A percentile compares a stretch with the other conserved stretches of the same genome.
Evolutionary conservation across 202 grass and related monocot species (phyloP).

Genomic region (Sporobolus alterniflorus): DNA sequence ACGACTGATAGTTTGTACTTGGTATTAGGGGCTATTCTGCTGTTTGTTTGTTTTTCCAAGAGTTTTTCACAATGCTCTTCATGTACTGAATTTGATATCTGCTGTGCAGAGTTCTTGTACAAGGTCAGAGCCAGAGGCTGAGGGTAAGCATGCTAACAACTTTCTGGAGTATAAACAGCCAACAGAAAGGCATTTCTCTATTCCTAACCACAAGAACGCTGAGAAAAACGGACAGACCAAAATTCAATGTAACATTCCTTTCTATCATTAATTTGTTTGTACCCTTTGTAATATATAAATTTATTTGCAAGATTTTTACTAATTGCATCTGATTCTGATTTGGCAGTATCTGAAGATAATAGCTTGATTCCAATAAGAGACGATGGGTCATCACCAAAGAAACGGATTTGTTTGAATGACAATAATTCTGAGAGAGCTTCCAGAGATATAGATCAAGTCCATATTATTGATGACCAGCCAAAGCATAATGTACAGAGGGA

Average conservation of each 20-base stretch:
- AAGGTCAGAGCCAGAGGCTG: slow-evolving; percentile 86
- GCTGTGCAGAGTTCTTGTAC: slow-evolving; percentile 92
- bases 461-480: slow-evolving; percentile 46
- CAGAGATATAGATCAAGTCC: slow-evolving; percentile 46
- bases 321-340: slow-evolving; percentile 25
- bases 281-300: not conserved
- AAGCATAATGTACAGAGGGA: slow-evolving; percentile 12
- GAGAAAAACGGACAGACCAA: slow-evolving; percentile 18
- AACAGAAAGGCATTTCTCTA: slow-evolving; percentile 22
- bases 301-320: slow-evolving; percentile 17
- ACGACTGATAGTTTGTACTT: not conserved
- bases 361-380: slow-evolving; percentile 29
- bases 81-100: slow-evolving; percentile 31
- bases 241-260: slow-evolving; percentile 25
- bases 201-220: not conserved
- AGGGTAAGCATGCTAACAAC: slow-evolving; percentile 65
- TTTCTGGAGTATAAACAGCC: slow-evolving; percentile 48
- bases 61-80: slow-evolving; percentile 1
- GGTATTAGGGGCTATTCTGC: not conserved
- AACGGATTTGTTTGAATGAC: slow-evolving; percentile 12
- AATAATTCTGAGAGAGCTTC: slow-evolving; percentile 40
- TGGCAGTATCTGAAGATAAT: slow-evolving; percentile 29
- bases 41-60: not conserved
- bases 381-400: slow-evolving; percentile 20
- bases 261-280: not conserved